Conservation (phyloP, 345 rosid species). For the Eucalyptus cloeziana region DNA sequence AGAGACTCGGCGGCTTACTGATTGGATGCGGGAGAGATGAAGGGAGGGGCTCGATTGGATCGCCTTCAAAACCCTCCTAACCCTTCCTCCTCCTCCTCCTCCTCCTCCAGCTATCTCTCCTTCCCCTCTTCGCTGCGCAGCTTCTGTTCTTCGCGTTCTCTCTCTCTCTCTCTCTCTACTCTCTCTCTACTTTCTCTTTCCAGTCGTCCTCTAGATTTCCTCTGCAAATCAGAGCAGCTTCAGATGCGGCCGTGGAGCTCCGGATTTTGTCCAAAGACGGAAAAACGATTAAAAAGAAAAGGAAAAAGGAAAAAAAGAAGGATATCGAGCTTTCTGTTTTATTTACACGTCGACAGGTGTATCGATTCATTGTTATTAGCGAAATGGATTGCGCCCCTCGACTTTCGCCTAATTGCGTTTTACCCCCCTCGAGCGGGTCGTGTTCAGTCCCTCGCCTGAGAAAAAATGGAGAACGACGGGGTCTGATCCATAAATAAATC, state of each 20-base stretch:
- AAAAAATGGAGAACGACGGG: not conserved
- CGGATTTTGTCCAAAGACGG: not conserved
- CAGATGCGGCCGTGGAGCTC: not conserved
- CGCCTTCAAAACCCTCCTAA: constrained; percentile 10
- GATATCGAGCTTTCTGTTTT: not conserved
- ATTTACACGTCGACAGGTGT: not conserved
- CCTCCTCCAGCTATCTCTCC: not conserved
- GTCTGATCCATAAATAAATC: not conserved
- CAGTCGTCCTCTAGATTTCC: constrained; percentile 37
- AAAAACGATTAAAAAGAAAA: not conserved
- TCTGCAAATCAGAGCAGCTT: constrained; percentile 47
- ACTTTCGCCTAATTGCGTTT: not conserved
- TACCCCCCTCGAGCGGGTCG: not conserved
- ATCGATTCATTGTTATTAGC: not conserved
- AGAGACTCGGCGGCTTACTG: constrained; percentile 33
- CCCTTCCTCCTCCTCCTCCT: not conserved
- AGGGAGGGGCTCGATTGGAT: not conserved
- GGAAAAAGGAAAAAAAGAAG: not conserved
- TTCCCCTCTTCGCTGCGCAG: not conserved
- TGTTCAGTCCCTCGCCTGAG: no score
- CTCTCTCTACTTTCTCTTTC: not conserved
- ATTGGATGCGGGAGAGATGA: constrained; percentile 22
- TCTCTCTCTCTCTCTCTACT: constrained; percentile 9
- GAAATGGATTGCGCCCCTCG: not conserved
- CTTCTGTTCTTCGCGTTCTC: not conserved